These are phyloP conservation scores for Hypoxylon lienhwacheense DNA, from an alignment of 495 filamentous ascomycete species.

Conservation along the genomic window DNA sequence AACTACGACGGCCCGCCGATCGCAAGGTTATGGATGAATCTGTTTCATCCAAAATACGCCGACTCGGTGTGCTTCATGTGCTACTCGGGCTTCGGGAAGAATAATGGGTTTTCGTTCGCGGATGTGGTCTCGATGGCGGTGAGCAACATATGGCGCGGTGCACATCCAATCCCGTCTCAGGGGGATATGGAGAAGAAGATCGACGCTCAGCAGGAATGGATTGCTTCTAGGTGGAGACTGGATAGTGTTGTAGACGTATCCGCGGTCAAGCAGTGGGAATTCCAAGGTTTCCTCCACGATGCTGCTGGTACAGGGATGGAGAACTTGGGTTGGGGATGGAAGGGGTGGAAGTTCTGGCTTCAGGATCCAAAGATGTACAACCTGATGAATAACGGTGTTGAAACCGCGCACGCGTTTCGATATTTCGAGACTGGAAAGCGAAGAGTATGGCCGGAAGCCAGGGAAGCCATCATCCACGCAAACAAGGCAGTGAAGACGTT, in stretches of 20 bases:
- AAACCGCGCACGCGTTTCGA: conserved; percentile 41
- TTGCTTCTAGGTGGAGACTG: conserved; percentile 27
- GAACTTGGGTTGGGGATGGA: conserved; percentile 43
- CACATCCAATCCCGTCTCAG: conserved; percentile 29
- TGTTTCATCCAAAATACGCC: conserved; percentile 44
- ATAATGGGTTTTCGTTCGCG: conserved; percentile 41
- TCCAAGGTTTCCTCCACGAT: conserved; percentile 39
- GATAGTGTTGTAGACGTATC: conserved; percentile 22
- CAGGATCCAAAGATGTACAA: conserved; percentile 40
- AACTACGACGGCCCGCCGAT: conserved; percentile 29
- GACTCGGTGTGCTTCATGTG: conserved; percentile 38
- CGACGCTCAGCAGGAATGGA: conserved; percentile 40
- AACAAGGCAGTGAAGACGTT: conserved; percentile 38
- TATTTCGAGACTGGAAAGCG: conserved; percentile 44
- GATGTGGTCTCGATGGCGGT: conserved; percentile 44
- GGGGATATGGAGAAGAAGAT: conserved; percentile 38
- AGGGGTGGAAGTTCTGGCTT: conserved; percentile 45
- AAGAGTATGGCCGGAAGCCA: conserved; percentile 33
- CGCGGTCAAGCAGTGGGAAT: conserved; percentile 41
- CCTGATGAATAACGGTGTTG: conserved; percentile 42
- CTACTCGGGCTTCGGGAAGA: conserved; percentile 35
- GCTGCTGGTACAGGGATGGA: conserved; percentile 47
- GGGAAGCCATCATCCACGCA: conserved; percentile 37
- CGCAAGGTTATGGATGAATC: conserved; percentile 41
- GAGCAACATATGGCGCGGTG: conserved; percentile 42